A percentile compares a stretch with the other conserved stretches of the same genome.
Conservation (phyloP, 2,329 filamentous ascomycete species). For the Colletotrichum echinochloae region DNA sequence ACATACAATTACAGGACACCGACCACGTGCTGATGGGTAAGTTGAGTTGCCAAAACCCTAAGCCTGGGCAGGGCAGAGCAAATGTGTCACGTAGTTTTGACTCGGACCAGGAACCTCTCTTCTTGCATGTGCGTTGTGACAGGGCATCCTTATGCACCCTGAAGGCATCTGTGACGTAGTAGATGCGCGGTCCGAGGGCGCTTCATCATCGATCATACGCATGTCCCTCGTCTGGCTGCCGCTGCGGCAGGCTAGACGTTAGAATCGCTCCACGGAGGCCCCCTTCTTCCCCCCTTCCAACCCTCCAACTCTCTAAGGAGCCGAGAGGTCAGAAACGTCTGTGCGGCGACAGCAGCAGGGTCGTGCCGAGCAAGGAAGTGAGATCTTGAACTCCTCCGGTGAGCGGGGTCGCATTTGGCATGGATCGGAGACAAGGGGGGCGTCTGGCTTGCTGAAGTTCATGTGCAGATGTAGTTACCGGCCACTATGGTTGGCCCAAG, state of each 20-base stretch:
- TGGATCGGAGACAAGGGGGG: conserved; percentile 30
- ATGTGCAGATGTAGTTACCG: conserved; percentile 32
- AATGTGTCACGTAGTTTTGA: conserved; percentile 6
- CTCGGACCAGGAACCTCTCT: not conserved
- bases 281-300: not conserved
- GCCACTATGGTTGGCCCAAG: conserved; percentile 54
- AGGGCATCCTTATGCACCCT: conserved; percentile 29
- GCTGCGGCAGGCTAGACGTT: conserved; percentile 25
- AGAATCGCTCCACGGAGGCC: conserved; percentile 14
- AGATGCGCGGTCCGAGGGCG: conserved; percentile 17
- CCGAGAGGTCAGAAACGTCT: conserved; percentile 34
- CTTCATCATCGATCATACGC: conserved; percentile 26
- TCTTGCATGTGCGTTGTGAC: not conserved
- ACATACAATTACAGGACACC: conserved; percentile 30
- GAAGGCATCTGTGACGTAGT: conserved; percentile 36
- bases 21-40: conserved; percentile 28
- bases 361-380: conserved; percentile 23
- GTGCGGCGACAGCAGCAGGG: conserved; percentile 31
- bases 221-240: conserved; percentile 5
- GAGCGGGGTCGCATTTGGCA: conserved; percentile 34
- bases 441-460: conserved; percentile 30
- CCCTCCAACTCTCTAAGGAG: conserved; percentile 28
- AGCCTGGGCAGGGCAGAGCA: conserved; percentile 1
- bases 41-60: conserved; percentile 29
- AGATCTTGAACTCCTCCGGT: conserved; percentile 39